Evolutionary conservation across 2,329 filamentous ascomycete genomes (phyloP).

Genomic region (Penicillium aurantiogriseum): DNA sequence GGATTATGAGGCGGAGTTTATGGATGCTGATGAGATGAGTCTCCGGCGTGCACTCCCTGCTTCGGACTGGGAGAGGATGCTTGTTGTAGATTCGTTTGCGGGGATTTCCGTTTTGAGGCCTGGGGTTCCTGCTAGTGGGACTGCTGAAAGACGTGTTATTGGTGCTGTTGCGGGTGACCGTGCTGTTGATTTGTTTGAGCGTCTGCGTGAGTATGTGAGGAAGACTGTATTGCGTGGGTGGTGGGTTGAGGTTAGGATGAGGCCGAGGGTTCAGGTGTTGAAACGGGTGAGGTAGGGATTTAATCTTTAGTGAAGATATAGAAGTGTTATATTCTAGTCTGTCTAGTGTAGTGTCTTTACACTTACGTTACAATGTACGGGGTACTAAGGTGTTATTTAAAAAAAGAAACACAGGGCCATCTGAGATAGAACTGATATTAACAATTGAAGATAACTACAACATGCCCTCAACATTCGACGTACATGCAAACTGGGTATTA

Average conservation of each 20-base stretch:
- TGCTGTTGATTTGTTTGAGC: slow-evolving; percentile 30
- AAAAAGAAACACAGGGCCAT: background rate
- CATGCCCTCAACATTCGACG: slow-evolving; percentile 4
- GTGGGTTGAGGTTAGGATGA: slow-evolving; percentile 56
- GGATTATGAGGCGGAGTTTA: slow-evolving; percentile 22
- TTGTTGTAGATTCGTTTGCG: slow-evolving; percentile 52
- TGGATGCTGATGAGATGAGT: slow-evolving; percentile 36
- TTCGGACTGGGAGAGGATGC: slow-evolving; percentile 51
- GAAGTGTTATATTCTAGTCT: background rate
- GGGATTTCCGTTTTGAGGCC: slow-evolving; percentile 51
- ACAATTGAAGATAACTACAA: slow-evolving; percentile 8
- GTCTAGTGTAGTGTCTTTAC: no score
- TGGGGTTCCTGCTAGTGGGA: slow-evolving; percentile 28
- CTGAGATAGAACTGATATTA: slow-evolving; percentile 2
- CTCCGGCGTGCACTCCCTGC: slow-evolving; percentile 33
- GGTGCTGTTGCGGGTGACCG: slow-evolving; percentile 34
- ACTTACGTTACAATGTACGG: background rate
- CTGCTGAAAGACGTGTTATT: slow-evolving; percentile 37
- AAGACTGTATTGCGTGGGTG: slow-evolving; percentile 46
- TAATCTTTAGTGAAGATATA: background rate
- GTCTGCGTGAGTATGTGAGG: slow-evolving; percentile 26
- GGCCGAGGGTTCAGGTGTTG: slow-evolving; percentile 55
- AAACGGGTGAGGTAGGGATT: slow-evolving; percentile 10
- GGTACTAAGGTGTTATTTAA: background rate
- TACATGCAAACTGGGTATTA: slow-evolving; percentile 26